A percentile compares a stretch with the other conserved stretches of the same genome.
Conservation (phyloP, 352 stramenopile species). For the Aphanomyces astaci region DNA sequence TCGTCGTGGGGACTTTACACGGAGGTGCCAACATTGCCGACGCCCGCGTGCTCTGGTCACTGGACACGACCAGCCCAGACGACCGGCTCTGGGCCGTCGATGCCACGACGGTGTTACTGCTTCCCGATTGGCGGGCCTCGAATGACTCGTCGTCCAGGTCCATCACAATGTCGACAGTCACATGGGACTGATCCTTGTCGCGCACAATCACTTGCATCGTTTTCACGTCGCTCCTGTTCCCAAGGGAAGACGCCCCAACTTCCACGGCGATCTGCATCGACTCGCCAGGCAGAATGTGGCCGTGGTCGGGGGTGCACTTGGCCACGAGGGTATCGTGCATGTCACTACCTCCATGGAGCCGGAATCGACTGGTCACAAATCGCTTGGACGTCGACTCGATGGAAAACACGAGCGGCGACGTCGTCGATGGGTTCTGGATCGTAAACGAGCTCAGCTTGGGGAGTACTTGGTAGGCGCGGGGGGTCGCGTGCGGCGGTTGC, state of each 20-base stretch:
- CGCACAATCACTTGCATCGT: slow-evolving; percentile 8
- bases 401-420: slow-evolving; percentile 58
- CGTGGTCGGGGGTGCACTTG: slow-evolving; percentile 55
- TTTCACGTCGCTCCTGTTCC: neutral
- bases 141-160: slow-evolving; percentile 14
- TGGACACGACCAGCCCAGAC: neutral
- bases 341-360: slow-evolving; percentile 46
- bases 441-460: slow-evolving; percentile 48
- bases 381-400: slow-evolving; percentile 56
- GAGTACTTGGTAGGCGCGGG: neutral
- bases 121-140: too few relatives aligned
- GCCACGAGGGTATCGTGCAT: slow-evolving; percentile 77
- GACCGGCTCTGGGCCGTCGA: neutral
- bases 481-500: neutral
- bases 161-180: neutral
- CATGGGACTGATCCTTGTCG: neutral
- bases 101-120: too few relatives aligned
- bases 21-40: neutral
- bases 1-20: neutral
- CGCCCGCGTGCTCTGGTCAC: too few relatives aligned
- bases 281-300: slow-evolving; percentile 58
- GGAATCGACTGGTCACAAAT: slow-evolving; percentile 50
- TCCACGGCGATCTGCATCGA: slow-evolving; percentile 72
- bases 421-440: slow-evolving; percentile 65
- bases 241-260: slow-evolving; percentile 48